Conservation (phyloP, 108 stramenopile species). For the Hondaea fermentalgiana region DNA sequence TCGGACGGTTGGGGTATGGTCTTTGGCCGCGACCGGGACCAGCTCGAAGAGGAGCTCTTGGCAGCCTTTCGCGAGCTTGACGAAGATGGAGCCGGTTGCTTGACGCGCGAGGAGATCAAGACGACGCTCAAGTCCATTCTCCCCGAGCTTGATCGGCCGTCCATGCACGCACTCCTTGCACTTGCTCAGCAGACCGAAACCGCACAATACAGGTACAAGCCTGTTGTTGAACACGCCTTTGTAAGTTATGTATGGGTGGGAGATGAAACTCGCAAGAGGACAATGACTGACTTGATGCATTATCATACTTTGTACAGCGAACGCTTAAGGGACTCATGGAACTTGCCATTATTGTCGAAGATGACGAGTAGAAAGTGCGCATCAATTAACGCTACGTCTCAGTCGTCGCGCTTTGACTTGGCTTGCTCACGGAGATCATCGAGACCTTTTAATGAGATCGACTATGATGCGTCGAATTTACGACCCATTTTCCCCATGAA, state of each 20-base stretch:
- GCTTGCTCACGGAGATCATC: too few relatives aligned
- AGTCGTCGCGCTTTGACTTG: too few relatives aligned
- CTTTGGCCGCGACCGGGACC: neutral
- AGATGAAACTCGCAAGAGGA: too few relatives aligned
- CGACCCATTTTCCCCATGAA: too few relatives aligned
- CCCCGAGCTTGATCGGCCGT: neutral
- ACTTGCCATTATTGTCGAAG: conserved; percentile 2
- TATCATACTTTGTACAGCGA: neutral
- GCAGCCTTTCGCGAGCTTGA: neutral
- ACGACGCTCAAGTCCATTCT: neutral
- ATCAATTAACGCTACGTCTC: too few relatives aligned
- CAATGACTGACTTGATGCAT: too few relatives aligned
- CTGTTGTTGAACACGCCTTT: neutral
- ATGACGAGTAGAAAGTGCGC: neutral
- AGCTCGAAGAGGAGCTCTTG: neutral
- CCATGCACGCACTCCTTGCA: neutral
- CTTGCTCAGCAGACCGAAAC: neutral
- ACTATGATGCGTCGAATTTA: too few relatives aligned
- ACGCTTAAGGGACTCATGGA: neutral
- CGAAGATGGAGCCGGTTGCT: neutral
- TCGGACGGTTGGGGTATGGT: conserved; percentile 4
- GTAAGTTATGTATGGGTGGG: neutral
- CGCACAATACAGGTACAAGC: neutral
- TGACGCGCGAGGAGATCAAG: neutral
- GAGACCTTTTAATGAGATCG: too few relatives aligned